A percentile compares a stretch with the other conserved stretches of the same genome.
These are phyloP conservation scores for Hemisphaericaspora subhashii DNA, from an alignment of 1,139 yeast species.

Conservation along the genomic window DNA sequence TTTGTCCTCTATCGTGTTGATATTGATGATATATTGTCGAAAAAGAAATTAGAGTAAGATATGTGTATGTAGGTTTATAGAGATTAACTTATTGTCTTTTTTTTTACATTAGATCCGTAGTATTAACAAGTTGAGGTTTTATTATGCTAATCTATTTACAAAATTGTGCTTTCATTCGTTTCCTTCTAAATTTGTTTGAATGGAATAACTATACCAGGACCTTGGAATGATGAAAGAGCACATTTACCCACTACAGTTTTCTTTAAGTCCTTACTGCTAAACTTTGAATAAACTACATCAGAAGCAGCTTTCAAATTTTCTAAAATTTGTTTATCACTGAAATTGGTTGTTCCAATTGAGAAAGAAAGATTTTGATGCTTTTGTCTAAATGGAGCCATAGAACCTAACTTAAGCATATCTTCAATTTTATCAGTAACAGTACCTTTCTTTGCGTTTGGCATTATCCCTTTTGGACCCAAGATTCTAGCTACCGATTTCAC, in stretches of 20 bases:
- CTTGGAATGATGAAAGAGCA: slow-evolving; percentile 10
- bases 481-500: slow-evolving; percentile 69
- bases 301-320: slow-evolving; percentile 72
- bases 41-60: slow-evolving; percentile 3
- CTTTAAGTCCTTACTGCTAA: slow-evolving; percentile 13
- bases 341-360: slow-evolving; percentile 77
- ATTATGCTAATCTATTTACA: background rate
- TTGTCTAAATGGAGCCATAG: slow-evolving; percentile 70
- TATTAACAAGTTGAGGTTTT: background rate
- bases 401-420: slow-evolving; percentile 16
- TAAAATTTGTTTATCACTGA: slow-evolving; percentile 74
- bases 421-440: slow-evolving; percentile 75
- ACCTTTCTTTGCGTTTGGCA: slow-evolving; percentile 86
- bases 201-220: slow-evolving; percentile 15
- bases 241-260: slow-evolving; percentile 14
- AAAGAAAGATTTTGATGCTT: slow-evolving; percentile 58
- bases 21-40: slow-evolving; percentile 3
- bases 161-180: background rate
- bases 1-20: slow-evolving; percentile 13
- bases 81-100: too few relatives aligned
- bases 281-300: slow-evolving; percentile 50
- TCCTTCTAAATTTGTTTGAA: slow-evolving; percentile 8
- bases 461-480: slow-evolving; percentile 85
- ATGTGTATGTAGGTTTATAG: slow-evolving; percentile 5
- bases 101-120: background rate